A percentile compares a stretch with the other conserved stretches of the same genome.
These are phyloP conservation scores for Hyaloperonospora brassicae DNA, from an alignment of 352 stramenopile species.

Conservation along the genomic window DNA sequence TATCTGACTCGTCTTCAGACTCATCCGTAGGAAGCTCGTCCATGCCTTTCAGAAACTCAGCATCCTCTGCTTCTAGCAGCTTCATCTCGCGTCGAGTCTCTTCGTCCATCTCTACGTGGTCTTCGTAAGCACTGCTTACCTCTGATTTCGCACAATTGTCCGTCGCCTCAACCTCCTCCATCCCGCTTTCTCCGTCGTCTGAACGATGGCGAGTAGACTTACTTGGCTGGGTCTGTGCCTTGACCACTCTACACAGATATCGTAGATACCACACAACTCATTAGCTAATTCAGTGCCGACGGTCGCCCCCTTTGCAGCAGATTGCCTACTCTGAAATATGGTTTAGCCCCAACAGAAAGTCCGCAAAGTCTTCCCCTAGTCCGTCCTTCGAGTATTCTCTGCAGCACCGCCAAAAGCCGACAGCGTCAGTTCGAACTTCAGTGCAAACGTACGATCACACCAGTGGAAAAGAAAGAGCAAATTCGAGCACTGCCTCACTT, in stretches of 20 bases:
- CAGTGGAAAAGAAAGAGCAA: background rate
- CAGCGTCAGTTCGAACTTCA: slow-evolving; percentile 7
- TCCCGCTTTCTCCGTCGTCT: slow-evolving; percentile 16
- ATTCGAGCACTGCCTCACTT: slow-evolving; percentile 30
- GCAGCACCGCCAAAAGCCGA: slow-evolving; percentile 12
- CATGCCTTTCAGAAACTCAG: slow-evolving; percentile 76
- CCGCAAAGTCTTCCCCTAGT: slow-evolving; percentile 71
- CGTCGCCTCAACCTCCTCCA: slow-evolving; percentile 4
- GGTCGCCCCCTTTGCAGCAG: background rate
- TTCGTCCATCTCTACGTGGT: slow-evolving; percentile 69
- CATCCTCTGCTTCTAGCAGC: slow-evolving; percentile 69
- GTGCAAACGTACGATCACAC: background rate
- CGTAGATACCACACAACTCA: slow-evolving; percentile 1
- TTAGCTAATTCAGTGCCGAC: no score
- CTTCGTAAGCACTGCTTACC: slow-evolving; percentile 19
- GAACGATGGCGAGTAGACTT: background rate
- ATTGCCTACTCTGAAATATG: slow-evolving; percentile 56
- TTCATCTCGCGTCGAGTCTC: slow-evolving; percentile 68
- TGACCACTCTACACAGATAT: slow-evolving; percentile 45
- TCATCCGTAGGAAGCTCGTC: slow-evolving; percentile 81
- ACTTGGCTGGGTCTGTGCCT: slow-evolving; percentile 28
- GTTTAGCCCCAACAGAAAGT: slow-evolving; percentile 66
- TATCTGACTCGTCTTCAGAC: slow-evolving; percentile 61
- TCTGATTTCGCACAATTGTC: slow-evolving; percentile 19
- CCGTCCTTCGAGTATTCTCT: slow-evolving; percentile 78